Percentiles rank a stretch among this genome's conserved stretches.
These are phyloP conservation scores for Tuber calosporum DNA, from an alignment of 495 filamentous ascomycete species.

Conservation along the genomic window DNA sequence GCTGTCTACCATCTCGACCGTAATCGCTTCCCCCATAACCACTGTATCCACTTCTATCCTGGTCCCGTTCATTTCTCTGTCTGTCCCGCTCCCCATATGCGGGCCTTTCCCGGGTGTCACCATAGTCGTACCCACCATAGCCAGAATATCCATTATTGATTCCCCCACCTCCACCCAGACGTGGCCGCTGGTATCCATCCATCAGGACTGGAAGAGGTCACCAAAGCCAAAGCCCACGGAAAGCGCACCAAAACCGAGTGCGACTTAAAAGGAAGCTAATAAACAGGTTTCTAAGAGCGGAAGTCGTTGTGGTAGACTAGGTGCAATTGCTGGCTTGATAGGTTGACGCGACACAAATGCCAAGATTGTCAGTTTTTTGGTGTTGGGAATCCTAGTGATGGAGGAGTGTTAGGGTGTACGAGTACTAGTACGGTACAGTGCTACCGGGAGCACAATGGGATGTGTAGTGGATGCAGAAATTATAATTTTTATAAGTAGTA, in stretches of 20 bases:
- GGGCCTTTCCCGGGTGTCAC: constrained; percentile 15
- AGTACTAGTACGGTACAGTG: too few relatives aligned
- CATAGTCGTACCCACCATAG: constrained; percentile 34
- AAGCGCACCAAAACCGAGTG: neutral
- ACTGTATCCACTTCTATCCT: constrained; percentile 23
- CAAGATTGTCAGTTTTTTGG: neutral
- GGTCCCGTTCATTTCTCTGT: constrained; percentile 27
- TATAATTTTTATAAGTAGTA: neutral
- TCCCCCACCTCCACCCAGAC: constrained; percentile 23
- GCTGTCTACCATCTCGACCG: constrained; percentile 30
- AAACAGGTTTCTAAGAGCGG: neutral
- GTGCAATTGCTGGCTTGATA: neutral
- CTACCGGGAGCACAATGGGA: too few relatives aligned
- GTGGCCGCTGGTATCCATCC: constrained; percentile 28
- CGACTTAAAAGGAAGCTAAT: neutral
- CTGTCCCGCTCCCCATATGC: constrained; percentile 27
- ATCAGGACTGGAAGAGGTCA: constrained; percentile 6
- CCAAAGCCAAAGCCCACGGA: neutral
- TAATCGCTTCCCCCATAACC: constrained; percentile 31
- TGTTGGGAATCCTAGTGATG: neutral
- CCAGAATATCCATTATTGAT: constrained; percentile 15
- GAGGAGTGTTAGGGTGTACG: neutral
- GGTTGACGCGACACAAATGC: constrained; percentile 1
- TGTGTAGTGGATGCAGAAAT: neutral
- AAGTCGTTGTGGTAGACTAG: neutral